phyloP scores from a whole-genome alignment of 2,329 filamentous ascomycete genomes.

The Phoma sp. region DNA sequence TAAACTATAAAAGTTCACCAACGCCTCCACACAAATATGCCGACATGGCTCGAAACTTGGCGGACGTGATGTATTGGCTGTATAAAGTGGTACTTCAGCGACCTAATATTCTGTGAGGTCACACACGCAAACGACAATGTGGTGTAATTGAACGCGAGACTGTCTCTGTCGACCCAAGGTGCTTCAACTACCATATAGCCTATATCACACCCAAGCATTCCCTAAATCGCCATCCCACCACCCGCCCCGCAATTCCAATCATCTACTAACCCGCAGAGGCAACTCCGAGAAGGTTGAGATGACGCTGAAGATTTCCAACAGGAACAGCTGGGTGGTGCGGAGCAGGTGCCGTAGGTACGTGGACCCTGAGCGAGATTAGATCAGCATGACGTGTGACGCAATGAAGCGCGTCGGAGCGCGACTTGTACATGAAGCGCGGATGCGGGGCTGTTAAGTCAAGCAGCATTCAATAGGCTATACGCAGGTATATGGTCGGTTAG shows the following conservation, averaged over 20 bases:
- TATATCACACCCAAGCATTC: background rate
- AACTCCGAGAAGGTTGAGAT: background rate
- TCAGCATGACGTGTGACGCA: slow-evolving; percentile 7
- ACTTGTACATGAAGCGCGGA: background rate
- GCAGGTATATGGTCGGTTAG: background rate
- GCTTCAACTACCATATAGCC: background rate
- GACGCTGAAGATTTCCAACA: background rate
- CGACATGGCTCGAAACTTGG: too few relatives aligned
- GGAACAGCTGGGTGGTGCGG: background rate
- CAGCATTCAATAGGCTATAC: background rate
- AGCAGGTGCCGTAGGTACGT: background rate
- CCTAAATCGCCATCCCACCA: background rate
- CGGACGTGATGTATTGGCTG: too few relatives aligned
- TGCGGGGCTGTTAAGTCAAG: background rate
- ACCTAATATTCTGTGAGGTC: too few relatives aligned
- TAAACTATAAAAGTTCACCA: too few relatives aligned
- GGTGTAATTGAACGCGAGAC: too few relatives aligned
- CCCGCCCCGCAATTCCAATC: background rate
- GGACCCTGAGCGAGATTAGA: slow-evolving; percentile 4
- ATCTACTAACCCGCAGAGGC: background rate
- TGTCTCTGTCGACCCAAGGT: background rate
- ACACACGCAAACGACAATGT: too few relatives aligned
- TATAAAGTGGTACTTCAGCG: too few relatives aligned
- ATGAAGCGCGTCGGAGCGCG: slow-evolving; percentile 1
- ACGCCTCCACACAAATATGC: too few relatives aligned